Conservation (phyloP, 768 basidiomycete species). For the Ephemerocybe angulata region DNA sequence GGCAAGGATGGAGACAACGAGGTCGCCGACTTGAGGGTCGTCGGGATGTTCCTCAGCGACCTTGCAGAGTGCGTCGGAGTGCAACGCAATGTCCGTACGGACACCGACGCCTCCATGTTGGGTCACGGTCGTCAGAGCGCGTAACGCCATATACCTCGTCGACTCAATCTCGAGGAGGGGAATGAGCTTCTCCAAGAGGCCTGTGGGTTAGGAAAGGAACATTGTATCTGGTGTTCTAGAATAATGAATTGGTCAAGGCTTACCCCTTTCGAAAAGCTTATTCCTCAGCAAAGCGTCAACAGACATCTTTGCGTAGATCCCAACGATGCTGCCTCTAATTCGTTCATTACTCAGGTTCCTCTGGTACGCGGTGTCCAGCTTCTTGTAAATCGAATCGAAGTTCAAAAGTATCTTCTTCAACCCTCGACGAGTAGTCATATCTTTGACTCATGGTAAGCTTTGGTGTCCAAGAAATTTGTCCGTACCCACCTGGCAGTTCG, state of each 20-base stretch:
- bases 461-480: too few species aligned
- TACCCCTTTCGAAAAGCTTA: constrained; percentile 57
- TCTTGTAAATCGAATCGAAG: constrained; percentile 49
- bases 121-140: constrained; percentile 54
- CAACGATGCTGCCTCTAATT: constrained; percentile 53
- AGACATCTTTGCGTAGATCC: constrained; percentile 63
- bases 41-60: constrained; percentile 49
- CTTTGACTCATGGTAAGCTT: neutral
- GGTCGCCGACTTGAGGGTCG: constrained; percentile 47
- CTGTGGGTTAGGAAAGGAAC: constrained; percentile 28
- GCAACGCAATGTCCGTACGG: constrained; percentile 48
- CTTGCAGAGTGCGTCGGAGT: constrained; percentile 38
- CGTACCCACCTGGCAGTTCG: constrained; percentile 58
- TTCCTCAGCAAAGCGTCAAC: constrained; percentile 58
- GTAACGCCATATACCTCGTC: constrained; percentile 51
- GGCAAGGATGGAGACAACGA: constrained; percentile 49
- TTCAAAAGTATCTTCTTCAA: constrained; percentile 60
- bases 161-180: constrained; percentile 47
- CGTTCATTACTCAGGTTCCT: constrained; percentile 40
- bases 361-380: constrained; percentile 48
- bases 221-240: neutral
- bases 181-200: constrained; percentile 51
- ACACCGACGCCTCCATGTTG: constrained; percentile 55
- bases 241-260: neutral
- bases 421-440: constrained; percentile 41